Evolutionary conservation across 768 basidiomycete species (phyloP).

Genomic region (Sporobolomyces phaffii): DNA sequence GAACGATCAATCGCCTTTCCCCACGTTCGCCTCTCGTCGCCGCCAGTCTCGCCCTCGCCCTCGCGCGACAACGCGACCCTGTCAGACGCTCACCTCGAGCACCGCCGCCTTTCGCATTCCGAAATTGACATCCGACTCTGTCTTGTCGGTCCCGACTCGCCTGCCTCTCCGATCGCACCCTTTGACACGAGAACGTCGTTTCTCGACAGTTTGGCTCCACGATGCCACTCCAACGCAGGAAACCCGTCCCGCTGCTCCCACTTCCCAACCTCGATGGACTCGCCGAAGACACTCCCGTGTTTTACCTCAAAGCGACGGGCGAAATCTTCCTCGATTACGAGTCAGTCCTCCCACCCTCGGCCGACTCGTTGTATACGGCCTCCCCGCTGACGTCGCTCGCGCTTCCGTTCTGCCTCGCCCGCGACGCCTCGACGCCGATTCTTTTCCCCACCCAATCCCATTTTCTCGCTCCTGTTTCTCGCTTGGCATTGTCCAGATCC

Average conservation of each 20-base stretch:
- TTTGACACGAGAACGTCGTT: too few relatives aligned
- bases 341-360: constrained; percentile 57
- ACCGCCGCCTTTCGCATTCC: too few relatives aligned
- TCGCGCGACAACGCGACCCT: too few relatives aligned
- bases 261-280: constrained; percentile 42
- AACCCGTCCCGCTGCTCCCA: constrained; percentile 44
- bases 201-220: too few relatives aligned
- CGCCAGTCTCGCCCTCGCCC: too few relatives aligned
- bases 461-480: constrained; percentile 45
- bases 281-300: constrained; percentile 64
- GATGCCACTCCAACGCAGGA: constrained; percentile 46
- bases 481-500: constrained; percentile 49
- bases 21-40: too few relatives aligned
- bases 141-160: too few relatives aligned
- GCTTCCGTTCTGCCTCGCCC: not conserved
- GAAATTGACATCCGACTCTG: too few relatives aligned
- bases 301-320: constrained; percentile 86
- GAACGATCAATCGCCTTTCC: too few relatives aligned
- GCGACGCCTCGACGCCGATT: constrained; percentile 35
- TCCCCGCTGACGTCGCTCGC: not conserved
- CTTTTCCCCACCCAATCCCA: constrained; percentile 42
- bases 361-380: too few relatives aligned
- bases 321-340: constrained; percentile 97
- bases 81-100: too few relatives aligned
- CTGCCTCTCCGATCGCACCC: too few relatives aligned